Evolutionary conservation across 2,329 filamentous ascomycete genomes (phyloP).

Genomic region (Clonostachys chloroleuca): DNA sequence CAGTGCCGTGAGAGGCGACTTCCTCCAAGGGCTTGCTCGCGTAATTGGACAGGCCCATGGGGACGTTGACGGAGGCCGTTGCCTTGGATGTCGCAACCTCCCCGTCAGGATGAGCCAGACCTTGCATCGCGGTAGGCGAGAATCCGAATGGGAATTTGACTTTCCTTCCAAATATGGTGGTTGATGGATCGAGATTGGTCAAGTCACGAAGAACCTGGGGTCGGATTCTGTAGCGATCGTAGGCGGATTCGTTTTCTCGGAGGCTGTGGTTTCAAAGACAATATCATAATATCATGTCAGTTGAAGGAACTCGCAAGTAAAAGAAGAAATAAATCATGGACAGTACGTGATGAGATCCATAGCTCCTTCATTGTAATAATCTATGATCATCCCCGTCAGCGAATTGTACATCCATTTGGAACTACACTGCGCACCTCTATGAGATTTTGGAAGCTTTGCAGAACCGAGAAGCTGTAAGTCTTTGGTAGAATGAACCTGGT

Average conservation of each 20-base stretch:
- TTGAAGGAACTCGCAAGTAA: not conserved
- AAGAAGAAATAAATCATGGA: not conserved
- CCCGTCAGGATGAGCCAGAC: constrained; percentile 45
- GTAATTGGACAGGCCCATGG: constrained; percentile 9
- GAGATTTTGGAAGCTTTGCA: not conserved
- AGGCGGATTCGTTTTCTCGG: constrained; percentile 46
- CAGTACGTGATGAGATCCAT: constrained; percentile 33
- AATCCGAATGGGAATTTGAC: constrained; percentile 47
- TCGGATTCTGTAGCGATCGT: constrained; percentile 38
- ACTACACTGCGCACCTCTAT: not conserved
- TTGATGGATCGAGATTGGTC: constrained; percentile 26
- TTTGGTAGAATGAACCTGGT: constrained; percentile 4
- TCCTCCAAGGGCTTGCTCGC: constrained; percentile 23
- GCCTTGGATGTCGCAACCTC: constrained; percentile 42
- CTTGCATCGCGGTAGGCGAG: constrained; percentile 47
- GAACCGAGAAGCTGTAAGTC: not conserved
- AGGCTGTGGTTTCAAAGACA: constrained; percentile 12
- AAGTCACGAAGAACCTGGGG: constrained; percentile 38
- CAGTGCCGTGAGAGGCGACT: constrained; percentile 29
- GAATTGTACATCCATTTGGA: not conserved
- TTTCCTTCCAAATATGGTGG: constrained; percentile 35
- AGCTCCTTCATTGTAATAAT: constrained; percentile 52
- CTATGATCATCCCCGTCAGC: not conserved
- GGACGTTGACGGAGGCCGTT: constrained; percentile 31
- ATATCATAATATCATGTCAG: not conserved